Conservation (phyloP, 495 filamentous ascomycete species). For the Durotheca rogersii region DNA sequence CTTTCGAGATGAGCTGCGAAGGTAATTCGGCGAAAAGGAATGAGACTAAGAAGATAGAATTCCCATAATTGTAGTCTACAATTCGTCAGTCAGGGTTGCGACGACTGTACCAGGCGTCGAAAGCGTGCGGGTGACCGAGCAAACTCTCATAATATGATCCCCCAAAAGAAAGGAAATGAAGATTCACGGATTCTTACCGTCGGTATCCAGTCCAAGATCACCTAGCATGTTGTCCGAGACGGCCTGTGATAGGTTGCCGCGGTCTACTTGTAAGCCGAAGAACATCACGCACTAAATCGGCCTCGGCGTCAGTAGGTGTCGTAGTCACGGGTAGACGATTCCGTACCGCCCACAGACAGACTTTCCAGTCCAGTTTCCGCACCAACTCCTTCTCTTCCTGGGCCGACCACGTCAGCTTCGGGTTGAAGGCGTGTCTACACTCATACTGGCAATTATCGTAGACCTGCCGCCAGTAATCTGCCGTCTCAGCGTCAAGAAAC, state of each 20-base stretch:
- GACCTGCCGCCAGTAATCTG: slow-evolving; percentile 33
- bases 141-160: no score
- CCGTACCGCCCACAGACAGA: slow-evolving; percentile 53
- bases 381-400: slow-evolving; percentile 55
- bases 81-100: no score
- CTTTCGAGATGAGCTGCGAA: slow-evolving; percentile 71
- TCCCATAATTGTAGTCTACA: slow-evolving; percentile 66
- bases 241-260: slow-evolving; percentile 57
- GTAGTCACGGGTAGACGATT: slow-evolving; percentile 16
- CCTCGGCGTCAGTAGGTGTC: slow-evolving; percentile 6
- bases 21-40: slow-evolving; percentile 73
- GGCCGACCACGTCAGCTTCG: slow-evolving; percentile 52
- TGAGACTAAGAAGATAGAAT: slow-evolving; percentile 68
- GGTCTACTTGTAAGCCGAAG: slow-evolving; percentile 59
- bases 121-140: no score
- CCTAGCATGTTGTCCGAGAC: slow-evolving; percentile 57
- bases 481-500: slow-evolving; percentile 32
- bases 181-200: slow-evolving; percentile 41
- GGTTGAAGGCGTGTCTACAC: slow-evolving; percentile 54
- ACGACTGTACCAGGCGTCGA: no score
- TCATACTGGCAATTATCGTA: slow-evolving; percentile 43
- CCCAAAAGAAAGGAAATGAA: not conserved
- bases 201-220: slow-evolving; percentile 54
- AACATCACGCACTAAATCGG: slow-evolving; percentile 48
- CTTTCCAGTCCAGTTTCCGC: slow-evolving; percentile 53